Percentiles rank a stretch among this genome's conserved stretches.
These are phyloP conservation scores for Hericium alpestre DNA, from an alignment of 768 basidiomycete genomes.

Conservation along the genomic window DNA sequence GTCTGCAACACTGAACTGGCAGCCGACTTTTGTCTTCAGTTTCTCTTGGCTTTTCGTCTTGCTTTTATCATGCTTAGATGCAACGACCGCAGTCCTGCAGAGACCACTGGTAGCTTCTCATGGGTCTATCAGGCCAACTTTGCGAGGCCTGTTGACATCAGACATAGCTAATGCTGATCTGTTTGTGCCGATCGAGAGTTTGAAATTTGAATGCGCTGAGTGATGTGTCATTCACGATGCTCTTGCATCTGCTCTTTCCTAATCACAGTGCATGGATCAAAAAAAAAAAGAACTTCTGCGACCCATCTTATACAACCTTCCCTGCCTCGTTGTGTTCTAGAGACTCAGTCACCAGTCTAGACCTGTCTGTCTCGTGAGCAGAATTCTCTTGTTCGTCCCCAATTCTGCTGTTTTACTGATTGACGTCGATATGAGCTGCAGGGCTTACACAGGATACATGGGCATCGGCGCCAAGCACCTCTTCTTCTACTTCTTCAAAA, in stretches of 20 bases:
- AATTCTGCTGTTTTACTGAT: background rate
- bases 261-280: slow-evolving; percentile 32
- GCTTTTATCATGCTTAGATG: background rate
- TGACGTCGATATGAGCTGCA: too few relatives aligned
- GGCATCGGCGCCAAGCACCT: slow-evolving; percentile 54
- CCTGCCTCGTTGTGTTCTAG: too few relatives aligned
- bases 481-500: slow-evolving; percentile 58
- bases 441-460: slow-evolving; percentile 57
- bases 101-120: background rate
- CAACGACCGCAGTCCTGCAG: background rate
- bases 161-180: background rate
- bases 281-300: slow-evolving; percentile 31
- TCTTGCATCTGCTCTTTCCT: slow-evolving; percentile 36
- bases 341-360: too few relatives aligned
- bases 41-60: background rate
- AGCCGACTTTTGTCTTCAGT: background rate
- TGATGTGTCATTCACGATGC: slow-evolving; percentile 25
- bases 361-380: background rate
- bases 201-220: slow-evolving; percentile 9
- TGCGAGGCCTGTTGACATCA: background rate
- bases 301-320: too few relatives aligned
- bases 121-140: background rate
- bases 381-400: background rate
- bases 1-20: background rate
- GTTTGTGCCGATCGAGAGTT: slow-evolving; percentile 3